Evolutionary conservation across 768 basidiomycete genomes (phyloP).

Genomic region (Piloderma croceum): DNA sequence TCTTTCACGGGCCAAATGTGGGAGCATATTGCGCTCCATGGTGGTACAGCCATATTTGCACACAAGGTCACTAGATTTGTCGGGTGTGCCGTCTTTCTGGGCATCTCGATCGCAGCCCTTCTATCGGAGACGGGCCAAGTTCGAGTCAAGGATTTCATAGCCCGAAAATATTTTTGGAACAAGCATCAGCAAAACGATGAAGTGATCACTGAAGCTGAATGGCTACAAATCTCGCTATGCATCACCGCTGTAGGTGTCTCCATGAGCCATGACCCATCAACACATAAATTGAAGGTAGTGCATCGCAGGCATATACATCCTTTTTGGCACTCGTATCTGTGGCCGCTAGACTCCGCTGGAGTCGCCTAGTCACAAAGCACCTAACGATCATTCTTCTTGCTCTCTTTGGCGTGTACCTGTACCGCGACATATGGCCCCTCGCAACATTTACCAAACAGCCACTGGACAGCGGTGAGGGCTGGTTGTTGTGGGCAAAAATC

Average conservation of each 20-base stretch:
- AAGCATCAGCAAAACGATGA: not conserved
- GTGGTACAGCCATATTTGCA: slow-evolving; percentile 42
- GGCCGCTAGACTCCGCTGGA: slow-evolving; percentile 31
- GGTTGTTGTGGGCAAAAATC: slow-evolving; percentile 50
- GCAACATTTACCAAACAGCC: slow-evolving; percentile 47
- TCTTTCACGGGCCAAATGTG: not conserved
- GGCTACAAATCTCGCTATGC: slow-evolving; percentile 26
- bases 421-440: slow-evolving; percentile 58
- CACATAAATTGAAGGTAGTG: not conserved
- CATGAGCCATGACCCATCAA: not conserved
- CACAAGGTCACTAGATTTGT: slow-evolving; percentile 43
- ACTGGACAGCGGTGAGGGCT: slow-evolving; percentile 43
- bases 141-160: slow-evolving; percentile 4
- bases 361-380: slow-evolving; percentile 37
- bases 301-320: slow-evolving; percentile 38
- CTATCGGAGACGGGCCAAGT: slow-evolving; percentile 25
- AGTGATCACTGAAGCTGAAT: slow-evolving; percentile 11
- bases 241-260: slow-evolving; percentile 26
- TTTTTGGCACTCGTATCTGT: slow-evolving; percentile 39
- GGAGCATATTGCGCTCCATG: slow-evolving; percentile 37
- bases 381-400: slow-evolving; percentile 43
- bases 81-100: slow-evolving; percentile 42
- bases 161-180: slow-evolving; percentile 10
- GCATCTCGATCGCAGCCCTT: slow-evolving; percentile 41
- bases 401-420: slow-evolving; percentile 44